Percentiles rank a stretch among this genome's conserved stretches.
phyloP scores from a whole-genome alignment of 257 asterid species.

The Jacaranda mimosifolia region DNA sequence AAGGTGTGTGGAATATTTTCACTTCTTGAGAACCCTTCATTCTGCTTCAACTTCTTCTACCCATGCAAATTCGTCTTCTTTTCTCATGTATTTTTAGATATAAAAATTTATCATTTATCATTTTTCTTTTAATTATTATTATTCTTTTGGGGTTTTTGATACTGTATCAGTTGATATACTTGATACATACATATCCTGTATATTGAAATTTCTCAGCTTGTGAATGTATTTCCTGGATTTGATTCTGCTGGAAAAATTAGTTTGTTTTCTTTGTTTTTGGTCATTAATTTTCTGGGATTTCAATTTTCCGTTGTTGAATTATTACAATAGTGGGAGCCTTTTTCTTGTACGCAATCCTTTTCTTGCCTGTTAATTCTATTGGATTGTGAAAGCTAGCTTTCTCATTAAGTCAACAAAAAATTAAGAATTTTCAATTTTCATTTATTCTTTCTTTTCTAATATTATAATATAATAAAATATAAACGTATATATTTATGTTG shows the following conservation, averaged over 20 bases:
- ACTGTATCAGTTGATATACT: no score
- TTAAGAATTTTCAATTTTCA: no score
- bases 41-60: slow-evolving; percentile 56
- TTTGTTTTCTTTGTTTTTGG: neutral
- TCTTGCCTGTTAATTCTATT: neutral
- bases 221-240: neutral
- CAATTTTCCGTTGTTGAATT: neutral
- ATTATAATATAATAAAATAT: no score
- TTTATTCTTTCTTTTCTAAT: no score
- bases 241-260: neutral
- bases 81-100: slow-evolving; percentile 62
- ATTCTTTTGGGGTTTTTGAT: neutral
- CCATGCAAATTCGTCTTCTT: slow-evolving; percentile 55
- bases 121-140: neutral
- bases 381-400: neutral
- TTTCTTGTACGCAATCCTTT: slow-evolving; percentile 1
- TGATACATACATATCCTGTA: neutral
- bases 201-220: neutral
- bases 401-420: neutral
- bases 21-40: slow-evolving; percentile 47
- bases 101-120: neutral
- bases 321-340: slow-evolving; percentile 6
- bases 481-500: no score
- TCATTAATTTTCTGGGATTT: neutral
- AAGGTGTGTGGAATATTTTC: slow-evolving; percentile 44